These are phyloP conservation scores for Cucurbitaria berberidis DNA, from an alignment of 2,329 filamentous ascomycete species.

Conservation along the genomic window DNA sequence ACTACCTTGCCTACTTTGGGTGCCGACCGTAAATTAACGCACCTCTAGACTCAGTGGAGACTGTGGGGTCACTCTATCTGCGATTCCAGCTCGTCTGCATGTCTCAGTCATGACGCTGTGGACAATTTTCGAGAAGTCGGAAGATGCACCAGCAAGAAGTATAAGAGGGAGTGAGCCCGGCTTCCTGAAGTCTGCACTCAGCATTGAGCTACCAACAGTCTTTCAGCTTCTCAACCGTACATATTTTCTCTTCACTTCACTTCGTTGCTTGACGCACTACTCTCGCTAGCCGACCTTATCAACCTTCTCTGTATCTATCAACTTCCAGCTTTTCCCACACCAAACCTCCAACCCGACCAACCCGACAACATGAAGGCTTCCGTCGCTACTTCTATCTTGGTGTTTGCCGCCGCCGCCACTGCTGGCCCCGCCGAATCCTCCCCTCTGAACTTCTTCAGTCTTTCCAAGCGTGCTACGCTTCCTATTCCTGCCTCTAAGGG, in stretches of 20 bases:
- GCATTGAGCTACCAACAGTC: slow-evolving; percentile 24
- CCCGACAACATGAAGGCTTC: slow-evolving; percentile 41
- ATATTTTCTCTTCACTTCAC: slow-evolving; percentile 10
- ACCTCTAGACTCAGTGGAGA: slow-evolving; percentile 1
- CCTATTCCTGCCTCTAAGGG: slow-evolving; percentile 39
- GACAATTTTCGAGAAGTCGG: slow-evolving; percentile 8
- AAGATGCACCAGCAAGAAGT: slow-evolving; percentile 6
- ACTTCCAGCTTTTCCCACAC: slow-evolving; percentile 12
- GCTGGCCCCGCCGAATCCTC: slow-evolving; percentile 30
- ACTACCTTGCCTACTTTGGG: slow-evolving; percentile 5
- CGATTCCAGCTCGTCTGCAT: neutral
- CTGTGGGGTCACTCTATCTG: slow-evolving; percentile 10
- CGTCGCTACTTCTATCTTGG: slow-evolving; percentile 32
- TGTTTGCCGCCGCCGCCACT: slow-evolving; percentile 34
- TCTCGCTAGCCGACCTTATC: slow-evolving; percentile 23
- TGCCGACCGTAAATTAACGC: slow-evolving; percentile 14
- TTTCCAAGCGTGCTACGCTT: slow-evolving; percentile 39
- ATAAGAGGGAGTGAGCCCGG: slow-evolving; percentile 16
- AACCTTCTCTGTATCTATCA: slow-evolving; percentile 18
- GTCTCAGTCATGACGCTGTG: slow-evolving; percentile 5
- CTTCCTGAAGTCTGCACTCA: slow-evolving; percentile 17
- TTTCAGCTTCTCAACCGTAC: slow-evolving; percentile 16
- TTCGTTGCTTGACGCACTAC: slow-evolving; percentile 30
- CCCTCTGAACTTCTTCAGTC: slow-evolving; percentile 23
- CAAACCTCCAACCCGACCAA: slow-evolving; percentile 12